A percentile compares a stretch with the other conserved stretches of the same genome.
phyloP scores from a whole-genome alignment of 495 filamentous ascomycete genomes.

The Hyaloscypha finlandica region DNA sequence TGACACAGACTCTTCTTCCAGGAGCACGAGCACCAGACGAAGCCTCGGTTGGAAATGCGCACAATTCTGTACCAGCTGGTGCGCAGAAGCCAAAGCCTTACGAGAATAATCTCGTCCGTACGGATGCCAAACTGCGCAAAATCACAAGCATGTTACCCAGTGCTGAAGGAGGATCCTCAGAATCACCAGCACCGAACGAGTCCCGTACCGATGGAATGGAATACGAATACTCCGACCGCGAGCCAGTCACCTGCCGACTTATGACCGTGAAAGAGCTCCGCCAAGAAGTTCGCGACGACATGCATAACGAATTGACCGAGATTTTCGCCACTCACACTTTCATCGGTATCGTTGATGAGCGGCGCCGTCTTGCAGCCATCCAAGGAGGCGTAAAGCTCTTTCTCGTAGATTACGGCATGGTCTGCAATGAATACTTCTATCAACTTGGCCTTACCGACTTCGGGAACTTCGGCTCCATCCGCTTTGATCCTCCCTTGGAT shows the following conservation, averaged over 20 bases:
- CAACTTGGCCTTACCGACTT: slow-evolving; percentile 96
- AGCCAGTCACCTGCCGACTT: slow-evolving; percentile 65
- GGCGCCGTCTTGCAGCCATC: slow-evolving; percentile 83
- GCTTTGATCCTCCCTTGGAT: slow-evolving; percentile 73
- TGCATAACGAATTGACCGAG: slow-evolving; percentile 89
- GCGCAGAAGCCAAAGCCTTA: slow-evolving; percentile 64
- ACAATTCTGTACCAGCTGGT: slow-evolving; percentile 21
- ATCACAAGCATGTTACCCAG: slow-evolving; percentile 89
- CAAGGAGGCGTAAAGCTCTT: slow-evolving; percentile 93
- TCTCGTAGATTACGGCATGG: slow-evolving; percentile 90
- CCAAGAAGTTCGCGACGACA: slow-evolving; percentile 73
- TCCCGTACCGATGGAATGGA: slow-evolving; percentile 43
- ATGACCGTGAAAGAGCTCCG: slow-evolving; percentile 83
- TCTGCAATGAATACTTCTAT: slow-evolving; percentile 92
- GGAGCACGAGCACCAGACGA: slow-evolving; percentile 52
- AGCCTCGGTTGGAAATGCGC: slow-evolving; percentile 33
- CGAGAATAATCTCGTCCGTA: slow-evolving; percentile 88
- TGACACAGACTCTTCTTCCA: slow-evolving; percentile 88
- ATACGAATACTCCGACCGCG: slow-evolving; percentile 71
- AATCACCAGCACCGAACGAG: slow-evolving; percentile 20
- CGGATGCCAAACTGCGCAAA: slow-evolving; percentile 86
- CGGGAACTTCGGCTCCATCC: slow-evolving; percentile 87
- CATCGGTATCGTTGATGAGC: slow-evolving; percentile 89
- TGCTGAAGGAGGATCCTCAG: neutral
- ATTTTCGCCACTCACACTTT: slow-evolving; percentile 90